These are phyloP conservation scores for Periglandula ipomoeae DNA, from an alignment of 2,329 filamentous ascomycete species.

Conservation along the genomic window DNA sequence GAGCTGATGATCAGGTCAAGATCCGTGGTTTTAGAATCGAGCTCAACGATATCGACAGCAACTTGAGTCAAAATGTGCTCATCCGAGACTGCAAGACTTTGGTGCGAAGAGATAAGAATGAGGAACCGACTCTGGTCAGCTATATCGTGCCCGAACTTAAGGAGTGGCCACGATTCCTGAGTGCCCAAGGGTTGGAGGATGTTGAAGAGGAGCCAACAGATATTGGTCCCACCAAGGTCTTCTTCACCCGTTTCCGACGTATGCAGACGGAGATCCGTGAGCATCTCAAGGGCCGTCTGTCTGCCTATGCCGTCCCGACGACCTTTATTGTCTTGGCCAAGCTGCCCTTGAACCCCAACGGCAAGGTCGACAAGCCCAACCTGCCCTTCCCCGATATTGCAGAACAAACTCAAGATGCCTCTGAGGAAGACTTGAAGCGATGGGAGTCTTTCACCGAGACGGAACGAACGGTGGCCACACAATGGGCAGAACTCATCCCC, in stretches of 20 bases:
- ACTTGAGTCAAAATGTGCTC: slow-evolving; percentile 64
- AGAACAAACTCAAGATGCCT: slow-evolving; percentile 40
- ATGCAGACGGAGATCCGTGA: slow-evolving; percentile 48
- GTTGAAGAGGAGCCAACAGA: slow-evolving; percentile 41
- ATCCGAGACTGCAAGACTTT: slow-evolving; percentile 81
- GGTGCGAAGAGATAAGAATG: slow-evolving; percentile 42
- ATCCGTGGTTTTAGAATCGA: slow-evolving; percentile 95
- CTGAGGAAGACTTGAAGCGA: slow-evolving; percentile 35
- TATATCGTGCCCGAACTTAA: slow-evolving; percentile 76
- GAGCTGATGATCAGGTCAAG: slow-evolving; percentile 86
- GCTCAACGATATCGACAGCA: slow-evolving; percentile 82
- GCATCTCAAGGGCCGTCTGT: slow-evolving; percentile 55
- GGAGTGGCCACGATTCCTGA: slow-evolving; percentile 63
- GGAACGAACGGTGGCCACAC: slow-evolving; percentile 36
- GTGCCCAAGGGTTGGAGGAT: slow-evolving; percentile 44
- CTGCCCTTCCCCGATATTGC: slow-evolving; percentile 72
- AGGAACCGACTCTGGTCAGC: slow-evolving; percentile 73
- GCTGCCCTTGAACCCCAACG: slow-evolving; percentile 66
- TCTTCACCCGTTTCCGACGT: slow-evolving; percentile 33
- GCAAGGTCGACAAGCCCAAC: slow-evolving; percentile 70
- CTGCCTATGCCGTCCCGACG: slow-evolving; percentile 25
- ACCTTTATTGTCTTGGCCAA: slow-evolving; percentile 26
- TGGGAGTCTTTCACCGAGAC: slow-evolving; percentile 34
- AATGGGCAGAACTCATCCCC: slow-evolving; percentile 65
- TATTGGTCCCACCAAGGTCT: slow-evolving; percentile 34